Evolutionary conservation across 768 basidiomycete species (phyloP).

Genomic region (Cystoderma amianthinum): DNA sequence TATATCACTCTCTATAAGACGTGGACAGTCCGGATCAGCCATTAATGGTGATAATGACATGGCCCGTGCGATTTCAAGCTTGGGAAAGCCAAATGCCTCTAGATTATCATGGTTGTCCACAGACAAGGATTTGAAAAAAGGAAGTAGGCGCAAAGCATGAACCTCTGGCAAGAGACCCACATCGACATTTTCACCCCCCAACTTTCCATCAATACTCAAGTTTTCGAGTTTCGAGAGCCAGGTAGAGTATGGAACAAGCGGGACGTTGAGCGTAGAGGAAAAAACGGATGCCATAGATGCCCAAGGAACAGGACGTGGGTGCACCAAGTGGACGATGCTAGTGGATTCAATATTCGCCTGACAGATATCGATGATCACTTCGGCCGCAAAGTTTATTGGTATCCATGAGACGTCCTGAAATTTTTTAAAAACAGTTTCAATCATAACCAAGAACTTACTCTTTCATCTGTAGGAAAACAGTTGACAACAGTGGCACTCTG

Average conservation of each 20-base stretch:
- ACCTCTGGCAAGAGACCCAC: slow-evolving; percentile 4
- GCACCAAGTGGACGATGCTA: slow-evolving; percentile 14
- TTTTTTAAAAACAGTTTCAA: too few species aligned
- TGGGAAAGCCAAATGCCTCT: slow-evolving; percentile 14
- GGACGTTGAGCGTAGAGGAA: slow-evolving; percentile 14
- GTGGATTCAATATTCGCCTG: not conserved
- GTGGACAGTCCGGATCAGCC: not conserved
- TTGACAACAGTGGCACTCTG: slow-evolving; percentile 17
- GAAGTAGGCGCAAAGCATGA: slow-evolving; percentile 20
- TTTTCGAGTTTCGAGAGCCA: slow-evolving; percentile 23
- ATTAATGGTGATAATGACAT: slow-evolving; percentile 5
- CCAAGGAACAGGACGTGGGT: slow-evolving; percentile 19
- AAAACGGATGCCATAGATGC: slow-evolving; percentile 10
- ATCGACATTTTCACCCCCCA: not conserved
- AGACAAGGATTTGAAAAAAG: slow-evolving; percentile 15
- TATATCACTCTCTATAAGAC: slow-evolving; percentile 7
- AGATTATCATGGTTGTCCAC: slow-evolving; percentile 10
- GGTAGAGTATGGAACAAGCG: slow-evolving; percentile 19
- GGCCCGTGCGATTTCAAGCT: slow-evolving; percentile 9
- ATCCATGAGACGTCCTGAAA: slow-evolving; percentile 16
- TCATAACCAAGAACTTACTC: too few species aligned
- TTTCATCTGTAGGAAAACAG: slow-evolving; percentile 22
- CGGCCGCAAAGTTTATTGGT: slow-evolving; percentile 14
- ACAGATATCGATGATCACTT: slow-evolving; percentile 14
- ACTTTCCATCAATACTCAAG: not conserved